phyloP scores from a whole-genome alignment of 164 flowering plant genomes.

The Litsea cubeba region DNA sequence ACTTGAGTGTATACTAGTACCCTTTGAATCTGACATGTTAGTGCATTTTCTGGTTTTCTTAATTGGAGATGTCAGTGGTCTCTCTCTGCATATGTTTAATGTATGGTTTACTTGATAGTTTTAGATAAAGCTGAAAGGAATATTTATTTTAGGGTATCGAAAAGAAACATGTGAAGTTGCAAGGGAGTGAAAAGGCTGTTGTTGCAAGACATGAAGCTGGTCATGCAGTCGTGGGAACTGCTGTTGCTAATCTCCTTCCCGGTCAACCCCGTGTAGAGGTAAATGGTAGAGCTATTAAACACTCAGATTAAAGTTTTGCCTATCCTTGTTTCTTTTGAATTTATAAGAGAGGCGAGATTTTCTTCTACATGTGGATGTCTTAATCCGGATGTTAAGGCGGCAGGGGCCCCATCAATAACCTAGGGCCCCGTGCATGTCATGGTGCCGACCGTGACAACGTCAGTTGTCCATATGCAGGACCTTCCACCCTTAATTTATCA shows the following conservation, averaged over 20 bases:
- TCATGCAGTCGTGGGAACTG: slow-evolving; percentile 98
- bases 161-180: slow-evolving; percentile 81
- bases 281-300: slow-evolving; percentile 8
- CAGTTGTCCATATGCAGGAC: too few relatives aligned
- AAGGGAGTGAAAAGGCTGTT: slow-evolving; percentile 91
- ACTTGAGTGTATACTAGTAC: not conserved
- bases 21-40: not conserved
- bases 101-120: not conserved
- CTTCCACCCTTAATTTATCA: too few relatives aligned
- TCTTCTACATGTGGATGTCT: too few relatives aligned
- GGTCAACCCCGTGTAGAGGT: slow-evolving; percentile 99
- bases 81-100: not conserved
- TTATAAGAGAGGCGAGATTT: too few relatives aligned
- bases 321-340: not conserved
- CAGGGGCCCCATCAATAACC: too few relatives aligned
- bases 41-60: slow-evolving; percentile 1
- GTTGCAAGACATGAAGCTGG: slow-evolving; percentile 99
- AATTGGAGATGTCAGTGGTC: not conserved
- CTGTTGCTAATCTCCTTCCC: slow-evolving; percentile 81
- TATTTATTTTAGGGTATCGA: slow-evolving; percentile 70
- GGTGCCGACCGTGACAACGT: too few relatives aligned
- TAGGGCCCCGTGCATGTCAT: too few relatives aligned
- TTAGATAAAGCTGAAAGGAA: slow-evolving; percentile 3
- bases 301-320: not conserved
- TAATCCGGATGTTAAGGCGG: too few relatives aligned